Evolutionary conservation across 352 stramenopile species (phyloP).

Genomic region (Phytophthora multivora): DNA sequence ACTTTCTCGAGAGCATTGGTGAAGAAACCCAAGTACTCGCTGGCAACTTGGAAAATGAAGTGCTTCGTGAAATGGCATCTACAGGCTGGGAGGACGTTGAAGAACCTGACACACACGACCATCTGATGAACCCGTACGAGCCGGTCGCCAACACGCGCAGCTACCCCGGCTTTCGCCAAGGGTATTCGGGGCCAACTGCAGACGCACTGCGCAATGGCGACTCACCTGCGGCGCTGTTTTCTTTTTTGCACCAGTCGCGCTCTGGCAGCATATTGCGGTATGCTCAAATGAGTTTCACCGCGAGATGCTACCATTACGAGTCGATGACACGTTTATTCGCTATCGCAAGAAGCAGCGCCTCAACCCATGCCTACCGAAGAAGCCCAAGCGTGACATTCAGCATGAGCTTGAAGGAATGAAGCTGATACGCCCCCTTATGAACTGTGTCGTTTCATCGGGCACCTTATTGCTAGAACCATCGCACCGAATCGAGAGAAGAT

Average conservation of each 20-base stretch:
- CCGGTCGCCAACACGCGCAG: too few species aligned
- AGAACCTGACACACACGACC: too few species aligned
- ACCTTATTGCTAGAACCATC: constrained; percentile 7
- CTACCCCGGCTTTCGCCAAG: too few species aligned
- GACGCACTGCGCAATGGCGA: background rate
- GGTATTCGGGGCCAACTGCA: background rate
- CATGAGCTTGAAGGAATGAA: constrained; percentile 2
- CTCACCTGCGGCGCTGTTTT: constrained; percentile 11
- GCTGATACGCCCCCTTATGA: constrained; percentile 7
- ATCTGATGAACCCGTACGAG: too few species aligned
- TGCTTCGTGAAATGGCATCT: too few species aligned
- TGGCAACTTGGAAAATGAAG: too few species aligned
- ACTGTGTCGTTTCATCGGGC: constrained; percentile 4
- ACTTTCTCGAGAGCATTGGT: too few species aligned
- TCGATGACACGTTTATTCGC: constrained; percentile 2
- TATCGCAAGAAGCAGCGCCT: constrained; percentile 1
- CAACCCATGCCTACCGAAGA: background rate
- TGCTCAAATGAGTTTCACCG: constrained; percentile 20
- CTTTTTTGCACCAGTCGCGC: constrained; percentile 20
- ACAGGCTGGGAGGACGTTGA: too few species aligned
- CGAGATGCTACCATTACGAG: constrained; percentile 5
- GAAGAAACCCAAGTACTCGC: too few species aligned
- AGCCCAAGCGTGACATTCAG: constrained; percentile 16
- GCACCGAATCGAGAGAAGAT: constrained; percentile 17
- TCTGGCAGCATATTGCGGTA: constrained; percentile 23